These are phyloP conservation scores for Collybia sordida DNA, from an alignment of 768 basidiomycete species.

Conservation along the genomic window DNA sequence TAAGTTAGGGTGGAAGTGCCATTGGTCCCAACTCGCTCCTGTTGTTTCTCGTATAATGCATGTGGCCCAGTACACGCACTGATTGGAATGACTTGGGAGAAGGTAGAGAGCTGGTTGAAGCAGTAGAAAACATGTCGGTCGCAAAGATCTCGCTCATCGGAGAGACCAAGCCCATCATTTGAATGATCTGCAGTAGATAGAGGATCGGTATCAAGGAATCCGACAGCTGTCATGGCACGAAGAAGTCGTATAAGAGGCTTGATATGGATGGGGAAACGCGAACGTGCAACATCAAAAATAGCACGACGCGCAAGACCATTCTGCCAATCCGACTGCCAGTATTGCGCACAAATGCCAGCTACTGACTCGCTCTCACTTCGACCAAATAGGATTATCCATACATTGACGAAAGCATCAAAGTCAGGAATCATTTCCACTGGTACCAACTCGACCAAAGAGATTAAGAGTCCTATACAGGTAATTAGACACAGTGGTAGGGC, in stretches of 20 bases:
- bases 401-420: constrained; percentile 67
- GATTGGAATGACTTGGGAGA: constrained; percentile 70
- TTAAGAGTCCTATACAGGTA: constrained; percentile 62
- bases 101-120: constrained; percentile 68
- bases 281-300: constrained; percentile 78
- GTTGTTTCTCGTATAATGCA: constrained; percentile 69
- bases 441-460: constrained; percentile 70
- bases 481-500: neutral
- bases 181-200: constrained; percentile 53
- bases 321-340: constrained; percentile 80
- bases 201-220: constrained; percentile 75
- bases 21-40: constrained; percentile 56
- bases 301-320: constrained; percentile 68
- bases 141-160: constrained; percentile 57
- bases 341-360: constrained; percentile 72
- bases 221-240: constrained; percentile 73
- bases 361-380: constrained; percentile 68
- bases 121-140: constrained; percentile 73
- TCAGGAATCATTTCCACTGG: constrained; percentile 78
- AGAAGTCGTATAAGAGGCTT: constrained; percentile 69
- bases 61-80: constrained; percentile 64
- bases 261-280: constrained; percentile 82
- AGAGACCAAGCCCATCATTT: constrained; percentile 34
- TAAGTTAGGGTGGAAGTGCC: constrained; percentile 55
- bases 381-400: constrained; percentile 81